Evolutionary conservation across 164 flowering plant species (phyloP).

Genomic region (Platanus orientalis): DNA sequence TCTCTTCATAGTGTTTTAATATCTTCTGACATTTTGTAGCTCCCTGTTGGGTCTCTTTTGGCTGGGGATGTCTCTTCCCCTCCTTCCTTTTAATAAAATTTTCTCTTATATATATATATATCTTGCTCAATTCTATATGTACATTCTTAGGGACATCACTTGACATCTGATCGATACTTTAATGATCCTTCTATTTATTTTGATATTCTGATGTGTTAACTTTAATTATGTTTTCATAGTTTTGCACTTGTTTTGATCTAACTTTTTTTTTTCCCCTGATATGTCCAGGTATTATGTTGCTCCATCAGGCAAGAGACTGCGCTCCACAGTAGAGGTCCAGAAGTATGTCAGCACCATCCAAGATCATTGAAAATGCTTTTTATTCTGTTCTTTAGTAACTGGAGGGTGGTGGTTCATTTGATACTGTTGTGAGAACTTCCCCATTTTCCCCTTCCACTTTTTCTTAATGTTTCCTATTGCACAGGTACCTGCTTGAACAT

Average conservation of each 20-base stretch:
- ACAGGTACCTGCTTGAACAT: conserved; percentile 57
- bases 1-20: background rate
- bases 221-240: background rate
- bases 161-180: too few species aligned
- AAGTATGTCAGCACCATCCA: conserved; percentile 38
- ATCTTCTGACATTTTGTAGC: too few species aligned
- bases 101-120: too few species aligned
- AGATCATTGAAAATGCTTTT: background rate
- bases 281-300: conserved; percentile 70
- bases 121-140: background rate
- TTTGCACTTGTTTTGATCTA: background rate
- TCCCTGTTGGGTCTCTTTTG: too few species aligned
- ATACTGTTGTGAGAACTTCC: background rate
- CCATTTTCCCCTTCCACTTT: background rate
- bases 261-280: background rate
- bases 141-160: too few species aligned
- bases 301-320: conserved; percentile 79
- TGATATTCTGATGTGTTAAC: background rate
- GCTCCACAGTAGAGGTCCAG: conserved; percentile 76
- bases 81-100: too few species aligned
- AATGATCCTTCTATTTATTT: background rate
- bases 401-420: background rate
- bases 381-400: background rate
- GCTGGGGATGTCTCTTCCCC: too few species aligned
- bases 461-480: conserved; percentile 1